Evolutionary conservation across 345 rosid species (phyloP), one percentile per base, ranked within the genome.

Genomic region (Melastoma malabathricum): DNA sequence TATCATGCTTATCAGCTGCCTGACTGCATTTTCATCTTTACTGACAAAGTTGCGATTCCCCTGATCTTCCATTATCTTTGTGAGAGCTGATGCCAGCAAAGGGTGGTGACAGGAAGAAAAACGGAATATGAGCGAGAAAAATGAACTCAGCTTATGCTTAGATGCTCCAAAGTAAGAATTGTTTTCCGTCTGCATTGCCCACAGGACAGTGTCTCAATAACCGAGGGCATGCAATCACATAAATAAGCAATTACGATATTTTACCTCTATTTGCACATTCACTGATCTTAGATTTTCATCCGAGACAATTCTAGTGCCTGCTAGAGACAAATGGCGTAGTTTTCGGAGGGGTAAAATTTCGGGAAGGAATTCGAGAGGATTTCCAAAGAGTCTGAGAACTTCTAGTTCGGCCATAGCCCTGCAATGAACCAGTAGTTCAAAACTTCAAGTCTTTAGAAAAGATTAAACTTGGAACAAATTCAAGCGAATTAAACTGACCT

Each of bases 91-190:
- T 61, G 99, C 99, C 64, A 92, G 74, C 59, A 92, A 79, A 67
- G 95, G 95, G 69, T 92, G 99, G 67, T 92, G 97, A 60, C 99
- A 92, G 46, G 99, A 92, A 22, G 99, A 92, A 72, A 83, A 92
- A 53, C 97, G 95, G 65, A 92, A 92, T 73, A 92, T 76, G 53
- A 92, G 95, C 64, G 99, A 81, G 78, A 85, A 92, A 77, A 92
- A 92, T 54, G 97, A 94, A 69, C 99, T 92, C 15, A 92, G 75
- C 72, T 88, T 92, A 81, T 92, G 94, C 56, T 77, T 75, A 61
- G 99, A 84, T 62, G 97, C 79, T 25, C 83, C 95, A 67, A 92
- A 92, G 67, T 92, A 92, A 64, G 97, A 92, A 51, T 64, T 83
- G 70, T 85, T 92, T 64, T 88, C 99, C 74, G 71, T 78, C 99